phyloP scores from a whole-genome alignment of 495 filamentous ascomycete genomes.

The Aspergillus cristatus region DNA sequence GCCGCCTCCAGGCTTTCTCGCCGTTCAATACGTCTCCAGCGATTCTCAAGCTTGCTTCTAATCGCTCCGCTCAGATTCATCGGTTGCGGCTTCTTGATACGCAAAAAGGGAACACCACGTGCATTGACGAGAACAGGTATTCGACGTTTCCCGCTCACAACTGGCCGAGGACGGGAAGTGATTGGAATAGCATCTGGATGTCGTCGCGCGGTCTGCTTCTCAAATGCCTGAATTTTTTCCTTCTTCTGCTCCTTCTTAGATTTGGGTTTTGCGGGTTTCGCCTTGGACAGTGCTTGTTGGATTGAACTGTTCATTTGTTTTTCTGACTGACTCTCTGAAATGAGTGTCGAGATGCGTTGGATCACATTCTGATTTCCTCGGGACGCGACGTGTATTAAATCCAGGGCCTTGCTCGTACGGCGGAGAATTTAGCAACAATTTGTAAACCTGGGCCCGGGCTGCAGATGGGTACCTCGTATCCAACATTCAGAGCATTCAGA shows the following conservation, averaged over 20 bases:
- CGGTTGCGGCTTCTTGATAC: conserved; percentile 62
- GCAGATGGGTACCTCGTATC: conserved; percentile 48
- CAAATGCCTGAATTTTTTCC: conserved; percentile 15
- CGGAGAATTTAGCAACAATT: conserved; percentile 11
- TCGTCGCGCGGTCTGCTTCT: conserved; percentile 20
- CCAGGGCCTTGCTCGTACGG: conserved; percentile 19
- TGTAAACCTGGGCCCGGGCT: neutral
- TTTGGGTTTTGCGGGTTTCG: conserved; percentile 9
- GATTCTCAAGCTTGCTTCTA: conserved; percentile 37
- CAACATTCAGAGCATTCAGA: conserved; percentile 47
- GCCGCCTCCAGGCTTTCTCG: conserved; percentile 23
- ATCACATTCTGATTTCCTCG: conserved; percentile 18
- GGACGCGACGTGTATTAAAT: conserved; percentile 31
- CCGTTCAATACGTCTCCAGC: conserved; percentile 24
- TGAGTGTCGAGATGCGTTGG: conserved; percentile 14
- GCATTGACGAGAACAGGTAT: conserved; percentile 53
- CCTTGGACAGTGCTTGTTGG: conserved; percentile 11
- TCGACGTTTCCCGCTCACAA: conserved; percentile 43
- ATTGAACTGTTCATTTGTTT: conserved; percentile 11
- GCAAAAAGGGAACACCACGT: conserved; percentile 57
- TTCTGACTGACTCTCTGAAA: conserved; percentile 11
- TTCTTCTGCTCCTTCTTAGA: conserved; percentile 18
- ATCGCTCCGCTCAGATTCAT: conserved; percentile 46
- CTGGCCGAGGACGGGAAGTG: conserved; percentile 35
- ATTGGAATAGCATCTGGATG: conserved; percentile 33